Evolutionary conservation across 345 rosid genomes (phyloP).

Genomic region (Eucalyptus erythrocorys): DNA sequence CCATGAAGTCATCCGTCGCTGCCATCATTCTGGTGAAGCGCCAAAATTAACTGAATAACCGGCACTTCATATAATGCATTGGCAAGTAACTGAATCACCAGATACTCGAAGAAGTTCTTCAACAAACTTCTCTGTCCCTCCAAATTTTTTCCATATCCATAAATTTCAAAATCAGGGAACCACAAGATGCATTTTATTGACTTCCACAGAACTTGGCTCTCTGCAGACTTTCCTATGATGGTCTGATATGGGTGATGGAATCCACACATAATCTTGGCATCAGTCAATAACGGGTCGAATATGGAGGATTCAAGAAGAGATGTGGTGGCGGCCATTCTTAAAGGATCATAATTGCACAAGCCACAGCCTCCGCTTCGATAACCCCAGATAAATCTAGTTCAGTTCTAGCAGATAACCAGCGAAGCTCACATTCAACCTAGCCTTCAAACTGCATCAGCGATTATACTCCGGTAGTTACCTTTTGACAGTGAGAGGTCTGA

Average conservation of each 20-base stretch:
- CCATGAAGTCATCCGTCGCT: too few relatives aligned
- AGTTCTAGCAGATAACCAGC: too few relatives aligned
- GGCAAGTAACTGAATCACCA: constrained; percentile 56
- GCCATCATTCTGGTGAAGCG: too few relatives aligned
- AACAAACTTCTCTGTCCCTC: constrained; percentile 33
- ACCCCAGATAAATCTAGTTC: too few relatives aligned
- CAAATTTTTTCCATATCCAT: constrained; percentile 25
- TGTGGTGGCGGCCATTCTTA: constrained; percentile 47
- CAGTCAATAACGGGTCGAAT: constrained; percentile 19
- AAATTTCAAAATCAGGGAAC: constrained; percentile 49
- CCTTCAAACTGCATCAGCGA: too few relatives aligned
- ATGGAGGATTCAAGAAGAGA: constrained; percentile 30
- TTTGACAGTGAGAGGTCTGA: too few relatives aligned
- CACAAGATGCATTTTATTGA: constrained; percentile 56
- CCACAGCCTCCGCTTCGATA: too few relatives aligned
- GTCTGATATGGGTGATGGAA: constrained; percentile 53
- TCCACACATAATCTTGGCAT: constrained; percentile 53
- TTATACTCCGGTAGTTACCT: too few relatives aligned
- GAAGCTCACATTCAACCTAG: too few relatives aligned
- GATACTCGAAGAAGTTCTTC: constrained; percentile 57
- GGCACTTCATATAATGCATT: too few relatives aligned
- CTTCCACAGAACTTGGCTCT: constrained; percentile 54
- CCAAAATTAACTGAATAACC: too few relatives aligned
- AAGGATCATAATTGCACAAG: too few relatives aligned
- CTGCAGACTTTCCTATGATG: constrained; percentile 32